phyloP scores from a whole-genome alignment of 2,329 filamentous ascomycete genomes.

The Hypoxylon sp. region DNA sequence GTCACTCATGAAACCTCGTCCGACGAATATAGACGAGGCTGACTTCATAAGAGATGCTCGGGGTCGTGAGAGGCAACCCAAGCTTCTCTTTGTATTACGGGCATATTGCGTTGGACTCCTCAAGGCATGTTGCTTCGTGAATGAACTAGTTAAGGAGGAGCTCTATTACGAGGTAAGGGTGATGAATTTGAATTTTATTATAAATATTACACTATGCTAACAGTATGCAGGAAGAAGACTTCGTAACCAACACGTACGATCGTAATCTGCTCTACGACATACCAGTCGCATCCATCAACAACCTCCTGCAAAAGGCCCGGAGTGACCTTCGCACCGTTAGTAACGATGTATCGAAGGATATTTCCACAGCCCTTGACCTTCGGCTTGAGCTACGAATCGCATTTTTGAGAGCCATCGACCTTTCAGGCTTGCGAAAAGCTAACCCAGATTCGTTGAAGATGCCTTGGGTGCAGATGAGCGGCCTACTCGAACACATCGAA shows the following conservation, averaged over 20 bases:
- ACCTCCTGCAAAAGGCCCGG: slow-evolving; percentile 63
- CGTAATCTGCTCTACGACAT: slow-evolving; percentile 80
- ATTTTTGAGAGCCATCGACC: slow-evolving; percentile 71
- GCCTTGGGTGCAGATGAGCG: slow-evolving; percentile 67
- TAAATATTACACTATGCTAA: slow-evolving; percentile 32
- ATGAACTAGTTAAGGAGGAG: slow-evolving; percentile 82
- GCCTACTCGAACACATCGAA: slow-evolving; percentile 69
- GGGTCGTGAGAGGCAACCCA: slow-evolving; percentile 55
- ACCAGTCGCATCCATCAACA: slow-evolving; percentile 68
- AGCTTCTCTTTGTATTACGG: slow-evolving; percentile 76
- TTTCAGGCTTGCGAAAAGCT: slow-evolving; percentile 60
- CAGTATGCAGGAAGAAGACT: slow-evolving; percentile 85
- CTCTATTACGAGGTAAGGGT: slow-evolving; percentile 86
- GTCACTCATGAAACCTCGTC: slow-evolving; percentile 79
- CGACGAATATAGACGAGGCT: slow-evolving; percentile 74
- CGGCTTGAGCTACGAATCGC: slow-evolving; percentile 77
- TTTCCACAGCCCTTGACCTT: slow-evolving; percentile 70
- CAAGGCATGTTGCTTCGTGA: slow-evolving; percentile 85
- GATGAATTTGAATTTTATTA: background rate
- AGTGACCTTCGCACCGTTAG: slow-evolving; percentile 55
- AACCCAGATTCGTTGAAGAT: slow-evolving; percentile 63
- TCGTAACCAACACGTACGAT: slow-evolving; percentile 92
- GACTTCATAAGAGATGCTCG: slow-evolving; percentile 67
- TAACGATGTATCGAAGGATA: slow-evolving; percentile 52
- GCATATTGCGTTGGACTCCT: slow-evolving; percentile 89